Evolutionary conservation across 176 grass and related monocot genomes (phyloP).

Genomic region (Echinochloa phyllopogon): DNA sequence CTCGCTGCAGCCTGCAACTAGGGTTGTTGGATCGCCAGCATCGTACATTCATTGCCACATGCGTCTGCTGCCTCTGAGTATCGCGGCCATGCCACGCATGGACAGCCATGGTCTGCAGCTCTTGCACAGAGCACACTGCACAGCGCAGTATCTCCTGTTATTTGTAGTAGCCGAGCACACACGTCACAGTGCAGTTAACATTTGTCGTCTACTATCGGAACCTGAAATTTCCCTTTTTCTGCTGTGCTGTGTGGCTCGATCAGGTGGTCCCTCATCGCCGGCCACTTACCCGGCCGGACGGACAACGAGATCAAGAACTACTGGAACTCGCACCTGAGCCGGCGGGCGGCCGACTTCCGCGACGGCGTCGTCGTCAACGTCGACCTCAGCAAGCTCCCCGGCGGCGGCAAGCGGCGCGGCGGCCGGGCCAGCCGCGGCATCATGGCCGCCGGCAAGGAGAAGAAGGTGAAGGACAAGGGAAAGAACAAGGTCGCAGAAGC

Average conservation of each 20-base stretch:
- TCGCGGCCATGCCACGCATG: background rate
- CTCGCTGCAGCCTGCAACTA: background rate
- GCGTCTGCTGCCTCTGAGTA: background rate
- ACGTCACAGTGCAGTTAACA: background rate
- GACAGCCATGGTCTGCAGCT: background rate
- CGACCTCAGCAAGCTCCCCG: conserved; percentile 56
- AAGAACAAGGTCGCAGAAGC: background rate
- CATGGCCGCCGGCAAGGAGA: background rate
- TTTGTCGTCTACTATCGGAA: background rate
- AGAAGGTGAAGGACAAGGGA: background rate
- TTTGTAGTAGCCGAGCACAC: background rate
- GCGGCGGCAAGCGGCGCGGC: conserved; percentile 50
- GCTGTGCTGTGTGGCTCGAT: background rate
- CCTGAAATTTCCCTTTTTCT: background rate
- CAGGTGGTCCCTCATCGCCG: conserved; percentile 75
- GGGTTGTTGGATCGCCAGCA: conserved; percentile 40
- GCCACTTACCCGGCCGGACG: conserved; percentile 60
- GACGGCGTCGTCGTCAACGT: conserved; percentile 29
- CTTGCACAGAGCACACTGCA: background rate
- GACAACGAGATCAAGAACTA: conserved; percentile 71
- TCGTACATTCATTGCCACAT: conserved; percentile 42
- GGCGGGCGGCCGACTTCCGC: conserved; percentile 8
- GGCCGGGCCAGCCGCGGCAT: conserved; percentile 20
- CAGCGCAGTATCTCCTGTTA: background rate
- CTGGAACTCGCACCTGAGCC: conserved; percentile 67